phyloP scores from a whole-genome alignment of 1,284 basidiomycete genomes.

The Boletus smithii region DNA sequence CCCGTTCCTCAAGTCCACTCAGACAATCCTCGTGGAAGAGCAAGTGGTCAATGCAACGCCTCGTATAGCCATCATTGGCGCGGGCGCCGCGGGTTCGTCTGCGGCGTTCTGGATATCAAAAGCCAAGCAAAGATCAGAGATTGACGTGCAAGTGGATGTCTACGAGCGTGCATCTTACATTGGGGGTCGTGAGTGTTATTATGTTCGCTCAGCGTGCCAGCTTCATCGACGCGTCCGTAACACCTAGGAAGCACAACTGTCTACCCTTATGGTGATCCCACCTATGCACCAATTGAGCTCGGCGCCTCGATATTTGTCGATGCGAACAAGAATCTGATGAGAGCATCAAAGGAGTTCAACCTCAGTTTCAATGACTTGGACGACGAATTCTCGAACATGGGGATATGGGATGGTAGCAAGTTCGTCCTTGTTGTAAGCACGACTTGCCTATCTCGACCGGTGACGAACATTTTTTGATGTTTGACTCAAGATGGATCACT shows the following conservation, averaged over 20 bases:
- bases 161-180: conserved; percentile 76
- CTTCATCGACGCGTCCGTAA: conserved; percentile 5
- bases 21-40: conserved; percentile 22
- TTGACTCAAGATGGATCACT: conserved; percentile 46
- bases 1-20: conserved; percentile 42
- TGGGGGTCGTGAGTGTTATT: conserved; percentile 73
- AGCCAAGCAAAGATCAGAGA: conserved; percentile 63
- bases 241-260: conserved; percentile 69
- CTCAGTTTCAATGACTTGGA: conserved; percentile 57
- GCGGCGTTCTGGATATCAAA: conserved; percentile 86
- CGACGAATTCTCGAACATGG: conserved; percentile 51
- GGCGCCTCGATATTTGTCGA: conserved; percentile 89
- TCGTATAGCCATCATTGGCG: conserved; percentile 80
- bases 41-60: conserved; percentile 29
- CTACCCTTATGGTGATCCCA: conserved; percentile 69
- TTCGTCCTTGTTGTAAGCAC: conserved; percentile 61
- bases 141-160: conserved; percentile 75
- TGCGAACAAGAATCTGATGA: conserved; percentile 79
- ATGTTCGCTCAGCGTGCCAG: conserved; percentile 1
- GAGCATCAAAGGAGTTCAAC: conserved; percentile 78
- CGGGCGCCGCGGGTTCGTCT: conserved; percentile 81
- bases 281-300: conserved; percentile 67
- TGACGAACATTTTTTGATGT: background rate
- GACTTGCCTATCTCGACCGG: conserved; percentile 27
- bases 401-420: conserved; percentile 82